Percentiles rank a stretch among this genome's conserved stretches.
Evolutionary conservation across 139 green algal species (phyloP).

Genomic region (Volvox africanus): DNA sequence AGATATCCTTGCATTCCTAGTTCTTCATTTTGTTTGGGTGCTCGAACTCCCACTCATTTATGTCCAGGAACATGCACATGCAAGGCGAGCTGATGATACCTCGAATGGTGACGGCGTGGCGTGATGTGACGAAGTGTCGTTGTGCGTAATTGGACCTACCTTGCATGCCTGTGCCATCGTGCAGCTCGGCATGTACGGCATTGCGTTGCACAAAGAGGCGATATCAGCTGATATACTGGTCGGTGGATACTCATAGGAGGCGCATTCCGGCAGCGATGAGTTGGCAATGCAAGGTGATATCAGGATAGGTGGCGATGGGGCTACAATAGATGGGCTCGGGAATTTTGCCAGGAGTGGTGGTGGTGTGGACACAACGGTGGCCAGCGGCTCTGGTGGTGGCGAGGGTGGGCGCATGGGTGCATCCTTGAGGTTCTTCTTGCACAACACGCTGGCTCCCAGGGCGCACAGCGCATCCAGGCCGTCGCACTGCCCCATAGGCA

Average conservation of each 20-base stretch:
- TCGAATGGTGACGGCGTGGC: too few species aligned
- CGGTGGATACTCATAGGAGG: constrained; percentile 25
- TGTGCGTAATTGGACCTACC: background rate
- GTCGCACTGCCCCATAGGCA: constrained; percentile 27
- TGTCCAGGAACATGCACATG: too few species aligned
- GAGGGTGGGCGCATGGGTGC: constrained; percentile 6
- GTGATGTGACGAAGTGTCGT: too few species aligned
- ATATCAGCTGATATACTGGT: constrained; percentile 7
- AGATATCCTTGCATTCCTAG: too few species aligned
- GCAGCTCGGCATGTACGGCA: constrained; percentile 54
- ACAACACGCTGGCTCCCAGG: background rate
- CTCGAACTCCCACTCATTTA: too few species aligned
- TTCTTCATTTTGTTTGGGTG: too few species aligned
- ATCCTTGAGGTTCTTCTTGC: background rate
- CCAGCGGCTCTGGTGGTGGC: background rate
- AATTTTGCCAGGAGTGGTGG: too few species aligned
- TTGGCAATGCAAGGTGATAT: background rate
- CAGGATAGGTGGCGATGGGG: background rate
- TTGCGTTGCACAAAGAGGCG: background rate
- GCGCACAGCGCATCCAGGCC: background rate
- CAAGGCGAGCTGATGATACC: too few species aligned
- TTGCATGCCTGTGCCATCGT: constrained; percentile 37
- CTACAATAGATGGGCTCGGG: too few species aligned
- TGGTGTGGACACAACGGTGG: background rate
- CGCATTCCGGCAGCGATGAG: constrained; percentile 8